Evolutionary conservation across 1,139 yeast species (phyloP).

Genomic region (Lodderomyces parapsilosis): DNA sequence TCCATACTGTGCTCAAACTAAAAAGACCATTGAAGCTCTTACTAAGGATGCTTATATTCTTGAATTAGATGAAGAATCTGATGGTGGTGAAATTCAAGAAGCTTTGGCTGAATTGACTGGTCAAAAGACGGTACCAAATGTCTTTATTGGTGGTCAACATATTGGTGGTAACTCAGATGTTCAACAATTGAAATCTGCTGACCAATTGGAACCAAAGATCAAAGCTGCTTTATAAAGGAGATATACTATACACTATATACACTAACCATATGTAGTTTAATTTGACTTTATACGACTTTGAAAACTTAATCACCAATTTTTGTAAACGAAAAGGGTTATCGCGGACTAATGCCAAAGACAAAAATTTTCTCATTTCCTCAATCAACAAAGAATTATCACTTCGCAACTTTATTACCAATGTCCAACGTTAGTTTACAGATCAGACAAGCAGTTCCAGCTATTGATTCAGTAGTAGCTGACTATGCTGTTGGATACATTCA

Average conservation of each 20-base stretch:
- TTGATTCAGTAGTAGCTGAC: constrained; percentile 88
- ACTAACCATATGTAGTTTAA: neutral
- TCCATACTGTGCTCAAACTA: constrained; percentile 71
- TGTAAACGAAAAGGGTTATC: no score
- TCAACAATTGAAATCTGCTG: constrained; percentile 52
- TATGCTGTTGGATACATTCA: constrained; percentile 89
- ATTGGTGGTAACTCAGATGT: constrained; percentile 93
- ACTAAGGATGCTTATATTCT: constrained; percentile 57
- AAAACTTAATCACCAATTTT: no score
- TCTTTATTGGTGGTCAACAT: constrained; percentile 86
- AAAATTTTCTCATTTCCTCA: no score
- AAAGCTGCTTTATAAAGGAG: constrained; percentile 36
- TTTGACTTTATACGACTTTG: no score
- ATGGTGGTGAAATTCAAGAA: constrained; percentile 62
- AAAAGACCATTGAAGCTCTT: constrained; percentile 53
- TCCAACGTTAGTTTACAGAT: constrained; percentile 63
- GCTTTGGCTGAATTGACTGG: constrained; percentile 78
- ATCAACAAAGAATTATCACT: no score
- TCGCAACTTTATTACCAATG: no score
- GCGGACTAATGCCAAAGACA: no score
- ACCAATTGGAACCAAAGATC: constrained; percentile 34
- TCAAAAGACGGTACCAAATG: constrained; percentile 90
- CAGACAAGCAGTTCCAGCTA: constrained; percentile 84
- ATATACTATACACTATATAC: no score
- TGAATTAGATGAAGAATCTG: constrained; percentile 56